Base-by-base conservation (phyloP, 192 early-diverging fungal genomes). In the Entomortierella parvispora region DNA sequence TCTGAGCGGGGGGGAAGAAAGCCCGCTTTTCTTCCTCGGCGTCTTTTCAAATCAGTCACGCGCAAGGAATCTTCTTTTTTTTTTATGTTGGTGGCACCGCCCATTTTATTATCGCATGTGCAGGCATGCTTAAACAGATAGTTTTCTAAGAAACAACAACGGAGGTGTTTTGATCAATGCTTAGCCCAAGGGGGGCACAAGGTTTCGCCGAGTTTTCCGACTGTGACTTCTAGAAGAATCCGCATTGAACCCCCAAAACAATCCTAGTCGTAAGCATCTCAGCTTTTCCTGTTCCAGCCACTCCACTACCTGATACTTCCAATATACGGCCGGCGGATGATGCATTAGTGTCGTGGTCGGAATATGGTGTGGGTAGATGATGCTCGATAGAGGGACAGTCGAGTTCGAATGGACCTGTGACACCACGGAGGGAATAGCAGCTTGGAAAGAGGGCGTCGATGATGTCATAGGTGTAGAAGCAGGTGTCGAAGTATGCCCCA, bases 211-310 rank as follows among this genome's bases (percentile, higher is more conserved):
- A 2, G 6, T 18, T 15, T 58, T 76, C 29, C 59, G 58, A 12
- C 65, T 47, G 28, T 77, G 74, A 23, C 42, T 34, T 42, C 61
- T 29, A 18, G 60, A 63, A 1, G 65, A 47, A 4, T 31, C 60
- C 10, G 59, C 54, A 37, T 68, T 77, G 48, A 68, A 58, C n/a
- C 74, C 65, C 74, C 74, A 77, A 40, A 77, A 77, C n/a, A 77
- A 17, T 9, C 74, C 74, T 2, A 77, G 22, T 18, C 74, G 32
- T 23, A 77, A 33, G 31, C 74, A 68, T 15, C 74, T 51, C 43
- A 77, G 20, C 26, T 77, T 77, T 31, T 77, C 74, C 26, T 68
- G 74, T 53, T 77, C 74, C 25, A 77, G n/a, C 74, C 74, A 77
- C 31, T 77, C 74, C 15, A 63, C 74, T 3, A 77, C 74, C 22